Conservation (phyloP, 2,329 filamentous ascomycete species). For the Annulohypoxylon truncatum region DNA sequence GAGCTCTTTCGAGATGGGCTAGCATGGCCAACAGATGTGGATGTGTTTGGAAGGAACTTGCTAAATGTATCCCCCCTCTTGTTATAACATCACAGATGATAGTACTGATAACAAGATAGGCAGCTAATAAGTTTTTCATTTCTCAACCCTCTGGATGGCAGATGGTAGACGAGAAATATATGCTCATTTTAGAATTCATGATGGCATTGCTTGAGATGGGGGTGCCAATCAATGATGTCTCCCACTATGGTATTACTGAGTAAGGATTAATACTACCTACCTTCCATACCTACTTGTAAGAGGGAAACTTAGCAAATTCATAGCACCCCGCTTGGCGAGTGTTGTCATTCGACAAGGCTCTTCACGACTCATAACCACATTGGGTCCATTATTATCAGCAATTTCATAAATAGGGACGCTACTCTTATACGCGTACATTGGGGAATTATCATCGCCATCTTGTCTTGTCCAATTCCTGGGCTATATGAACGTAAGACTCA, state of each 20-base stretch:
- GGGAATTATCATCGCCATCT: not conserved
- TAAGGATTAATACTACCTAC: not conserved
- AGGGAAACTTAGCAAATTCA: not conserved
- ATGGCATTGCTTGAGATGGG: not conserved
- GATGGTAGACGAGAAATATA: not conserved
- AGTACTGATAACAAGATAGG: not conserved
- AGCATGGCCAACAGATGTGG: conserved; percentile 24
- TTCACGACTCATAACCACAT: too few species aligned
- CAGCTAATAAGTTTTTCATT: not conserved
- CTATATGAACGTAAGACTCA: not conserved
- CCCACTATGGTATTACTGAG: too few species aligned
- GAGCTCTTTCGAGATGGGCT: conserved; percentile 9
- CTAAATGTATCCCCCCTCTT: conserved; percentile 8
- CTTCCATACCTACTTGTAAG: too few species aligned
- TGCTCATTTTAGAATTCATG: not conserved
- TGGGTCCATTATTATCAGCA: not conserved
- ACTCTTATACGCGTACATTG: too few species aligned
- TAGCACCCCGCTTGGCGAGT: too few species aligned
- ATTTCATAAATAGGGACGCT: not conserved
- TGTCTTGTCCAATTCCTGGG: not conserved
- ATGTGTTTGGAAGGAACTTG: not conserved
- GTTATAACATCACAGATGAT: not conserved
- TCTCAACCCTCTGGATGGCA: too few species aligned
- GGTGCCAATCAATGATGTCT: not conserved
- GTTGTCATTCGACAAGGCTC: too few species aligned